Evolutionary conservation across 305 asterid genomes (phyloP).

Genomic region (Vinca major): DNA sequence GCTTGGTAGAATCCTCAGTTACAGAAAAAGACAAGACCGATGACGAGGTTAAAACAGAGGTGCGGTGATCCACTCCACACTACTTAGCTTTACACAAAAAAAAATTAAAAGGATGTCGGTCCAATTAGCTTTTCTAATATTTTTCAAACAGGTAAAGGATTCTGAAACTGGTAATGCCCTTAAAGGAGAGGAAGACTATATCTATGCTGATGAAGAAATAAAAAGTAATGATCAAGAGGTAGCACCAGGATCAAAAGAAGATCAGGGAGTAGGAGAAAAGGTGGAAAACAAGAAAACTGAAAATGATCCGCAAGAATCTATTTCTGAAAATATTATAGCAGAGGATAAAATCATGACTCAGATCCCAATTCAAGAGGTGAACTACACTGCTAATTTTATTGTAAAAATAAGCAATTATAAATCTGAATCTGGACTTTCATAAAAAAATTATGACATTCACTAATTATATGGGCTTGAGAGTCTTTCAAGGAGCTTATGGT

Average conservation of each 20-base stretch:
- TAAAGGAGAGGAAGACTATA: not conserved
- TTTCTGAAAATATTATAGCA: not conserved
- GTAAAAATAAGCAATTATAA: not conserved
- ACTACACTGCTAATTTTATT: not conserved
- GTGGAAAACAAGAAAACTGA: conserved; percentile 1
- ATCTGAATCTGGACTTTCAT: not conserved
- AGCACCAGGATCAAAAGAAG: not conserved
- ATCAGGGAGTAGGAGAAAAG: not conserved
- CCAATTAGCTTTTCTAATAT: not conserved
- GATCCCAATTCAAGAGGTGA: not conserved
- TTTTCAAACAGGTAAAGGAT: conserved; percentile 17
- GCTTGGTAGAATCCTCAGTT: conserved; percentile 5
- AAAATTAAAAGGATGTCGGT: not conserved
- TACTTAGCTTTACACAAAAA: not conserved
- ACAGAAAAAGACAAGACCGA: conserved; percentile 12
- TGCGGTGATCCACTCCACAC: not conserved
- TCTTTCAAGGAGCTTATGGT: not conserved
- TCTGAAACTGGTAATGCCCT: conserved; percentile 4
- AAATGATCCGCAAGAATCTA: not conserved
- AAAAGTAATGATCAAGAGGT: not conserved
- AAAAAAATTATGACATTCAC: not conserved
- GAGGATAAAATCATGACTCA: not conserved
- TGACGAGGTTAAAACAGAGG: conserved; percentile 17
- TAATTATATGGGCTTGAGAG: not conserved
- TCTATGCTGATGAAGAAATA: not conserved